phyloP scores from a whole-genome alignment of 2,329 filamentous ascomycete species.

The Rutstroemia sp. region DNA sequence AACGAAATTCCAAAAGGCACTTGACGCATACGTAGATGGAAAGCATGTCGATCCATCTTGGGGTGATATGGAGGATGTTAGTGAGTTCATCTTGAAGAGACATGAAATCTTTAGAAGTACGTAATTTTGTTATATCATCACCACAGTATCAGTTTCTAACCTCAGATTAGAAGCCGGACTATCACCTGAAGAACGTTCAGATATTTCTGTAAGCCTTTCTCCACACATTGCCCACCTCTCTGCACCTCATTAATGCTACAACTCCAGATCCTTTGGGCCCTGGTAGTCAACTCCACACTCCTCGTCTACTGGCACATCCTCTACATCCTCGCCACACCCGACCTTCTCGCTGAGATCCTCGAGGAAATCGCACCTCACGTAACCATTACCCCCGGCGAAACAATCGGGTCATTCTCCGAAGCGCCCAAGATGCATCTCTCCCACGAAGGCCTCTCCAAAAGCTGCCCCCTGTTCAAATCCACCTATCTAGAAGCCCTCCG shows the following conservation, averaged over 20 bases:
- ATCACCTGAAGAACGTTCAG: conserved; percentile 30
- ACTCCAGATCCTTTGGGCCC: conserved; percentile 42
- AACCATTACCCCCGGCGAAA: conserved; percentile 28
- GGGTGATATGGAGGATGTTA: conserved; percentile 41
- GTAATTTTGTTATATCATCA: conserved; percentile 16
- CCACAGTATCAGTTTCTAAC: conserved; percentile 16
- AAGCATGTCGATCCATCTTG: conserved; percentile 35
- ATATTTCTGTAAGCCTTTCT: conserved; percentile 32
- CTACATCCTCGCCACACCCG: conserved; percentile 36
- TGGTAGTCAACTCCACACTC: conserved; percentile 44
- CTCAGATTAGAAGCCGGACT: neutral
- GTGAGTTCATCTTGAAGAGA: conserved; percentile 36
- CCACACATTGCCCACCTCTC: neutral
- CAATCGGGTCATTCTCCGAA: conserved; percentile 25
- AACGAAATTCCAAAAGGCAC: conserved; percentile 35
- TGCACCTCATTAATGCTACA: neutral
- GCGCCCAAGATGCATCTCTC: conserved; percentile 34
- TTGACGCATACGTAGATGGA: conserved; percentile 35
- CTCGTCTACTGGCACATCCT: conserved; percentile 45
- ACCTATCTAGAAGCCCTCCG: conserved; percentile 40
- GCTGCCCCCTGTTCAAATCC: conserved; percentile 39
- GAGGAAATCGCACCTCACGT: conserved; percentile 38
- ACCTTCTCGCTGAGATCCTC: conserved; percentile 35
- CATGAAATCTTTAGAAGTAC: conserved; percentile 33
- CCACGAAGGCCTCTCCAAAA: conserved; percentile 33